phyloP scores from a whole-genome alignment of 2,329 filamentous ascomycete species.

The Calonectria naviculata region DNA sequence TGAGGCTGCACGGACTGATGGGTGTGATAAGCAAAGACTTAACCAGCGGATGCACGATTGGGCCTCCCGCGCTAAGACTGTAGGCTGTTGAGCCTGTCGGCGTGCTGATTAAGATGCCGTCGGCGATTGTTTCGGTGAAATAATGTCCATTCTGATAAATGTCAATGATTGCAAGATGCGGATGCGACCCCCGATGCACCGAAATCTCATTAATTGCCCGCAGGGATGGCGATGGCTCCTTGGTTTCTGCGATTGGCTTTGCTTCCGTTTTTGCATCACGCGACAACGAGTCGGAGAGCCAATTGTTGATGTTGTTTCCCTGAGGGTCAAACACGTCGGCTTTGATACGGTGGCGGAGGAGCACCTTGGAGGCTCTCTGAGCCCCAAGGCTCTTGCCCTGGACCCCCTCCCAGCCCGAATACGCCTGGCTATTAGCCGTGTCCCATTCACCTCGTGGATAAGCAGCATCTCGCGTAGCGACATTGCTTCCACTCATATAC shows the following conservation, averaged over 20 bases:
- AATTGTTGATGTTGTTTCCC: conserved; percentile 69
- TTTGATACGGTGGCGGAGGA: conserved; percentile 87
- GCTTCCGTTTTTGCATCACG: conserved; percentile 55
- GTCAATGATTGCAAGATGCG: conserved; percentile 91
- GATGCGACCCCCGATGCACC: conserved; percentile 89
- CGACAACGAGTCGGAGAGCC: conserved; percentile 58
- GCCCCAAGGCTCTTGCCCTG: conserved; percentile 85
- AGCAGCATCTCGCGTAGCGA: conserved; percentile 57
- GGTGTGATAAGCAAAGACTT: conserved; percentile 90
- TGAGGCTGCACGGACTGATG: conserved; percentile 91
- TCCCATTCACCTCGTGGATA: conserved; percentile 46
- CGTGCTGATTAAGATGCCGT: conserved; percentile 93
- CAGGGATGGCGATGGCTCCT: conserved; percentile 55
- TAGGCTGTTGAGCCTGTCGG: conserved; percentile 97
- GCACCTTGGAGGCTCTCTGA: conserved; percentile 79
- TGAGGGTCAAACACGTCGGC: conserved; percentile 84
- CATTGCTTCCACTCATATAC: conserved; percentile 79
- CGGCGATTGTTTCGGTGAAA: conserved; percentile 92
- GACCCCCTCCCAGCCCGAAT: conserved; percentile 74
- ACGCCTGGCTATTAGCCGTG: conserved; percentile 24
- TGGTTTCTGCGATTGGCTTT: conserved; percentile 47
- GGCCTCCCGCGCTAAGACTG: conserved; percentile 90
- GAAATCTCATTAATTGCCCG: conserved; percentile 95
- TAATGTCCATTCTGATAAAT: conserved; percentile 91
- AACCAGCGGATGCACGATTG: conserved; percentile 94